Conservation (phyloP, 106 monocot species). For the Dioscorea zingiberensis region DNA sequence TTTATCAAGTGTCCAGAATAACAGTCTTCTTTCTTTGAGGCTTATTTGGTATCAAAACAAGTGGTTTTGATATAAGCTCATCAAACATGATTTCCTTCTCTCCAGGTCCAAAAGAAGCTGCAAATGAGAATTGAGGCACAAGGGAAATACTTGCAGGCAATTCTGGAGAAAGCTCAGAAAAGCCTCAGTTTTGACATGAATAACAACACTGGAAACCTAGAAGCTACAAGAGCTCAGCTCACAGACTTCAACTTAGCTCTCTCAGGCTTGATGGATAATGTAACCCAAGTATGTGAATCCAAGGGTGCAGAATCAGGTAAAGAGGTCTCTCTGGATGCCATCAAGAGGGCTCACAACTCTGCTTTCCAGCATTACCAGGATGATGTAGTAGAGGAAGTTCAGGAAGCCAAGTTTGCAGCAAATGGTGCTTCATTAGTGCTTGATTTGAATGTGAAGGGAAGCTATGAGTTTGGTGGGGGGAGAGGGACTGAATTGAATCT, state of each 20-base stretch:
- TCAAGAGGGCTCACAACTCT: neutral
- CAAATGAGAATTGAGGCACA: slow-evolving; percentile 88
- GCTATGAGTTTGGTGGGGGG: slow-evolving; percentile 32
- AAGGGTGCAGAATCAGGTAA: slow-evolving; percentile 7
- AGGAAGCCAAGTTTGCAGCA: slow-evolving; percentile 15
- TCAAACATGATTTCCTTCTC: too few species aligned
- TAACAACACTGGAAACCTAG: slow-evolving; percentile 11
- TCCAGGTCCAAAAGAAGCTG: slow-evolving; percentile 76
- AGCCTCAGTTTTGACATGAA: slow-evolving; percentile 38
- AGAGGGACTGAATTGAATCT: slow-evolving; percentile 36
- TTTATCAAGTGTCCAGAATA: too few species aligned
- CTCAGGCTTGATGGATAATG: slow-evolving; percentile 44
- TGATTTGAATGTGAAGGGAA: slow-evolving; percentile 55
- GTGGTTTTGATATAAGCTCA: too few species aligned
- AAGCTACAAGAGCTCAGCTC: slow-evolving; percentile 21
- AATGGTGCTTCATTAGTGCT: slow-evolving; percentile 24
- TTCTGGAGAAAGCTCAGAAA: slow-evolving; percentile 66
- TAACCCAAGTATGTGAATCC: slow-evolving; percentile 18
- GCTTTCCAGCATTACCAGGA: slow-evolving; percentile 25
- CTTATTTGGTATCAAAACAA: too few species aligned
- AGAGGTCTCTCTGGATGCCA: neutral
- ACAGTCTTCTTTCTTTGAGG: too few species aligned
- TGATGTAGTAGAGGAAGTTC: neutral
- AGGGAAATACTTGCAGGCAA: slow-evolving; percentile 74
- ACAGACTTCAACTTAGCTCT: slow-evolving; percentile 44